Evolutionary conservation across 2,329 filamentous ascomycete genomes (phyloP).

Genomic region (Claviceps spartinae): DNA sequence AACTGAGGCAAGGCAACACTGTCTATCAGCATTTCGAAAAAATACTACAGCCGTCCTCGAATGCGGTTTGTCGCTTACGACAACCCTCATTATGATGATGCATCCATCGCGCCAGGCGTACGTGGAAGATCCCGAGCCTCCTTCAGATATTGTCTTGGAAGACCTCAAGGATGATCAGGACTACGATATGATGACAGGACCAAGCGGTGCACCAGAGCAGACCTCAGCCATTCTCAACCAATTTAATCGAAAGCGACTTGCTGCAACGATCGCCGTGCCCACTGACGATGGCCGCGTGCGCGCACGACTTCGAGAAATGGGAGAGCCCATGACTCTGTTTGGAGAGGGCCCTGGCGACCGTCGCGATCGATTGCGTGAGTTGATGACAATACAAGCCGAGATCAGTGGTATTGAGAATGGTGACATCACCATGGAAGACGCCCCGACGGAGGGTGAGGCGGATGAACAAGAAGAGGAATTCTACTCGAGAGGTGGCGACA

Average conservation of each 20-base stretch:
- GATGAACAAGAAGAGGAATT: slow-evolving; percentile 83
- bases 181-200: slow-evolving; percentile 60
- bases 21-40: not conserved
- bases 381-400: slow-evolving; percentile 63
- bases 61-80: not conserved
- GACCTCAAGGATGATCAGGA: slow-evolving; percentile 58
- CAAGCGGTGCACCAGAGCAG: slow-evolving; percentile 63
- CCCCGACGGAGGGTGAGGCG: slow-evolving; percentile 43
- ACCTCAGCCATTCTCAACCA: slow-evolving; percentile 76
- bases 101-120: slow-evolving; percentile 88
- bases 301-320: slow-evolving; percentile 64
- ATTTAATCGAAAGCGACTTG: slow-evolving; percentile 81
- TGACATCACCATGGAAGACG: slow-evolving; percentile 50
- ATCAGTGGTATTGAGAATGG: slow-evolving; percentile 40
- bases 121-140: slow-evolving; percentile 66
- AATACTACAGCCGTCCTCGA: not conserved
- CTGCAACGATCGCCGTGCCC: slow-evolving; percentile 78
- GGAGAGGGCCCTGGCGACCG: slow-evolving; percentile 79
- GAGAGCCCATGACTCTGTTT: slow-evolving; percentile 90
- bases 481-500: slow-evolving; percentile 70
- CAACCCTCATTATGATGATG: slow-evolving; percentile 47
- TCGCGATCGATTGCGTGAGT: slow-evolving; percentile 70
- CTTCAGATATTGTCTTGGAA: slow-evolving; percentile 35
- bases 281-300: slow-evolving; percentile 87
- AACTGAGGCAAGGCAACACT: not conserved